Conservation (phyloP, 192 early-diverging fungal genomes). For the Coemansia sp. region DNA sequence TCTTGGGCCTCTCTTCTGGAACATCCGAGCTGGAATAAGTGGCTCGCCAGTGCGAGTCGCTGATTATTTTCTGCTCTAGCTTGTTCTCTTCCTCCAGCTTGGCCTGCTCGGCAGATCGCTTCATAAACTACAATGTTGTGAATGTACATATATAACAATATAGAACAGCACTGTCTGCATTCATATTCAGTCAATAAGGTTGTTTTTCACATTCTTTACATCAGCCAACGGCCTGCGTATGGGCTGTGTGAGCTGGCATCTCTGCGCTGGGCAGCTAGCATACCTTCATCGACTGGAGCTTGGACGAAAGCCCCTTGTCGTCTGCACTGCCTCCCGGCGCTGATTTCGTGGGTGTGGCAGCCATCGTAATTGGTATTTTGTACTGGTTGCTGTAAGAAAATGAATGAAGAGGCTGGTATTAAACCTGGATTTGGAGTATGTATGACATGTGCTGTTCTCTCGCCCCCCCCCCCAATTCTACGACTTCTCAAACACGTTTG, state of each 20-base stretch:
- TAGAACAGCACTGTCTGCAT: too few species aligned
- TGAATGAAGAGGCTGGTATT: too few species aligned
- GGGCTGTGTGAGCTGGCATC: neutral
- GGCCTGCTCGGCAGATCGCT: constrained; percentile 38
- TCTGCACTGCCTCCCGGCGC: constrained; percentile 1
- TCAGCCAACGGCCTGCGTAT: too few species aligned
- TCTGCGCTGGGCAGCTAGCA: neutral
- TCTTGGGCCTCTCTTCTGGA: constrained; percentile 13
- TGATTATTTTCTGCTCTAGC: constrained; percentile 26
- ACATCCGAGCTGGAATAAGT: constrained; percentile 30
- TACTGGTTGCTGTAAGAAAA: too few species aligned
- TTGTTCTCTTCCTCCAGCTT: constrained; percentile 27
- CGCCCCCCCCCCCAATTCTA: neutral
- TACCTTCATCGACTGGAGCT: constrained; percentile 35
- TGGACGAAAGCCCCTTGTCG: constrained; percentile 12
- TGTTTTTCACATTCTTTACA: too few species aligned
- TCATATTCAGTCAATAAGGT: too few species aligned
- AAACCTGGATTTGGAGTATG: neutral
- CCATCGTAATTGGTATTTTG: neutral
- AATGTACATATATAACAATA: neutral
- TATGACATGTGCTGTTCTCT: neutral
- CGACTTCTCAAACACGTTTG: neutral
- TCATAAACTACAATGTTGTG: constrained; percentile 41
- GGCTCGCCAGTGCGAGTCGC: constrained; percentile 53
- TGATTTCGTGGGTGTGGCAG: neutral